Evolutionary conservation across 768 basidiomycete genomes (phyloP).

Genomic region (Mycena galericulata): DNA sequence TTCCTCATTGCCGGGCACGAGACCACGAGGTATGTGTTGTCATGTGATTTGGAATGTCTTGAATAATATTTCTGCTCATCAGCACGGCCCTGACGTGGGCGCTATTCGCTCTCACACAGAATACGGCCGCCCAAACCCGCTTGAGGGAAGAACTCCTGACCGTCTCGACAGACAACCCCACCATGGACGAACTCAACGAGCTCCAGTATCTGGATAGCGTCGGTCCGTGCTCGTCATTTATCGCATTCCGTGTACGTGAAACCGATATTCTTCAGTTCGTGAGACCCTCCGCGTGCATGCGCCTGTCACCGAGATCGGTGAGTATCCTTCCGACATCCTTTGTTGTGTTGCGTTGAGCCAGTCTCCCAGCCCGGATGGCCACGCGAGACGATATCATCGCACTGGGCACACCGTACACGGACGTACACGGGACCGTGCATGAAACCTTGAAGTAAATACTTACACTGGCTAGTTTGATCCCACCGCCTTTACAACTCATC

Average conservation of each 20-base stretch:
- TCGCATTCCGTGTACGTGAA: too few relatives aligned
- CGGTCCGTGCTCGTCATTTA: too few relatives aligned
- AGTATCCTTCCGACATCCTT: neutral
- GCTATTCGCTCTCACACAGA: neutral
- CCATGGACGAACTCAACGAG: neutral
- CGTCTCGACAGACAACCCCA: neutral
- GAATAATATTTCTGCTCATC: too few relatives aligned
- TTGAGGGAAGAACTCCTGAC: neutral
- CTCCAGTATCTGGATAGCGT: conserved; percentile 5
- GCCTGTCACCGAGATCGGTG: neutral
- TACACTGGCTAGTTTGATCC: neutral
- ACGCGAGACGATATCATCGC: conserved; percentile 48
- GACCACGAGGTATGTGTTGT: neutral
- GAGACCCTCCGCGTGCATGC: conserved; percentile 2
- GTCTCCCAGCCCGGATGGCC: conserved; percentile 38
- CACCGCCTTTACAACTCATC: neutral
- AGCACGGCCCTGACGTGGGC: conserved; percentile 1
- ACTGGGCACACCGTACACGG: conserved; percentile 16
- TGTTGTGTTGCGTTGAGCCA: neutral
- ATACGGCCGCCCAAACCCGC: neutral
- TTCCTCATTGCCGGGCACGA: neutral
- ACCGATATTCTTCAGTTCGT: too few relatives aligned
- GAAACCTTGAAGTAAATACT: conserved; percentile 34
- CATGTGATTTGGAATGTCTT: too few relatives aligned
- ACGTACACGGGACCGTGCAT: conserved; percentile 39